phyloP scores from a whole-genome alignment of 192 early-diverging fungal genomes.

The Backusella macrospora region DNA sequence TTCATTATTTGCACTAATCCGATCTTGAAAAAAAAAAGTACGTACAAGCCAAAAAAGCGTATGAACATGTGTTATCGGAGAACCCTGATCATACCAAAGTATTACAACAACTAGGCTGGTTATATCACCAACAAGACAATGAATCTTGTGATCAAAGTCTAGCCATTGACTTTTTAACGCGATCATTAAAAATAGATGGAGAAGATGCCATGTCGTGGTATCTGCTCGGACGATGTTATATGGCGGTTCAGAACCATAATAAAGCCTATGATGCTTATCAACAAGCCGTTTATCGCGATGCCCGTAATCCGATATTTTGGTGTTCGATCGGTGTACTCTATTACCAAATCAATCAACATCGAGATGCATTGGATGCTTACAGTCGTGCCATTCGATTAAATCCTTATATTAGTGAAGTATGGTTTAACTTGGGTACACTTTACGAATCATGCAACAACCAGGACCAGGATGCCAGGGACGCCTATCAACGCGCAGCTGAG shows the following conservation, averaged over 20 bases:
- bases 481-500: conserved; percentile 92
- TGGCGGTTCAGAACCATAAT: conserved; percentile 93
- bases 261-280: conserved; percentile 98
- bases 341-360: conserved; percentile 94
- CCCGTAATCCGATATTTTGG: conserved; percentile 96
- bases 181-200: conserved; percentile 82
- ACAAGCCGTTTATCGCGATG: conserved; percentile 94
- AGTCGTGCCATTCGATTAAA: conserved; percentile 93
- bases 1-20: background rate
- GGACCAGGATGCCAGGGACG: conserved; percentile 95
- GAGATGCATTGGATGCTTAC: conserved; percentile 97
- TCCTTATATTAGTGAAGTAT: conserved; percentile 95
- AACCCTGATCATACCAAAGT: conserved; percentile 96
- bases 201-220: conserved; percentile 95
- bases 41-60: conserved; percentile 80
- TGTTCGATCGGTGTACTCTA: conserved; percentile 99
- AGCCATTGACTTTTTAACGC: conserved; percentile 82
- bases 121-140: conserved; percentile 88
- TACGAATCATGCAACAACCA: conserved; percentile 99
- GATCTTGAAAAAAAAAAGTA: conserved; percentile 40
- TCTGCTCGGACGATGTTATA: conserved; percentile 93
- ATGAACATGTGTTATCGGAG: conserved; percentile 87
- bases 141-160: conserved; percentile 82
- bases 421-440: conserved; percentile 96
- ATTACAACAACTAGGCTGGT: conserved; percentile 94